phyloP scores from a whole-genome alignment of 2,329 filamentous ascomycete species.

The Didymella lethalis region DNA sequence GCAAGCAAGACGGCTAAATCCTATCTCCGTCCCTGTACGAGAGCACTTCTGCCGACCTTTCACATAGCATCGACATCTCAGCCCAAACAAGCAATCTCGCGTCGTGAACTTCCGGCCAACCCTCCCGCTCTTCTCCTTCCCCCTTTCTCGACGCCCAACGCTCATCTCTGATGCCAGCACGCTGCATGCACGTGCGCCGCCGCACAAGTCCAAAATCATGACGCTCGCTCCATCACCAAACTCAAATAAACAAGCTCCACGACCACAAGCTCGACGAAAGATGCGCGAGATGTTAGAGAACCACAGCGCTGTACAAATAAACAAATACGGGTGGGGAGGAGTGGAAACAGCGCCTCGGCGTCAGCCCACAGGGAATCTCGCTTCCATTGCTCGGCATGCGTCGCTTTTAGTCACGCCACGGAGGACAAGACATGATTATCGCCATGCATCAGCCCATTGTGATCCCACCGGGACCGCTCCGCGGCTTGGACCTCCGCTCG shows the following conservation, averaged over 20 bases:
- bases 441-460: constrained; percentile 16
- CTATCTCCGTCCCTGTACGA: neutral
- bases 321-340: constrained; percentile 38
- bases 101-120: neutral
- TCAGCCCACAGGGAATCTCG: constrained; percentile 11
- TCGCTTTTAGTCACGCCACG: constrained; percentile 27
- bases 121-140: neutral
- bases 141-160: constrained; percentile 5
- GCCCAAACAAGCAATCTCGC: neutral
- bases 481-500: constrained; percentile 3
- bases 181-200: constrained; percentile 7
- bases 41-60: neutral
- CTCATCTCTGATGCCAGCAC: neutral
- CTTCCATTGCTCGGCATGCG: constrained; percentile 21
- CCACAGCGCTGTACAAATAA: constrained; percentile 27
- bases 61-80: neutral
- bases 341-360: constrained; percentile 27
- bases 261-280: constrained; percentile 1
- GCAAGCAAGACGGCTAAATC: neutral
- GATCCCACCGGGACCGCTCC: neutral
- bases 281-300: constrained; percentile 3
- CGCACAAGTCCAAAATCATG: neutral
- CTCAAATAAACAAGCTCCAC: neutral
- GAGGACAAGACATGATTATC: constrained; percentile 6
- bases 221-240: constrained; percentile 7